A percentile compares a stretch with the other conserved stretches of the same genome.
Evolutionary conservation across 2,329 filamentous ascomycete genomes (phyloP).

Genomic region (Colletotrichum sojae): DNA sequence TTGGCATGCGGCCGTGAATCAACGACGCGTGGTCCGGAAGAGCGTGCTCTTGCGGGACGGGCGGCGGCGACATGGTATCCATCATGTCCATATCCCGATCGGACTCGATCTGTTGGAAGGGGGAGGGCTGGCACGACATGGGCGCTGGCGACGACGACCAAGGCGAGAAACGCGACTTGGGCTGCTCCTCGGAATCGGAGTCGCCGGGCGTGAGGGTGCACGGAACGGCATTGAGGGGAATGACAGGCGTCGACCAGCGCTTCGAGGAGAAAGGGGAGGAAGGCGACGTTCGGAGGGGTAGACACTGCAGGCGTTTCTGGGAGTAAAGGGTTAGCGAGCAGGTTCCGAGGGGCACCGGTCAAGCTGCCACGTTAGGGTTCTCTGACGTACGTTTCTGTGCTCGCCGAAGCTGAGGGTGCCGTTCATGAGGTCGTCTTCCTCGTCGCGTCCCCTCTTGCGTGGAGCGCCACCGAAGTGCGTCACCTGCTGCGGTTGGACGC

Average conservation of each 20-base stretch:
- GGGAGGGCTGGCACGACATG: slow-evolving; percentile 45
- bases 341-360: background rate
- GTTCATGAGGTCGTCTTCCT: slow-evolving; percentile 58
- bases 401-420: slow-evolving; percentile 61
- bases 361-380: too few relatives aligned
- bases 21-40: slow-evolving; percentile 24
- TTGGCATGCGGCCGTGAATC: slow-evolving; percentile 66
- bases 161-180: slow-evolving; percentile 50
- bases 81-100: slow-evolving; percentile 65
- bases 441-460: slow-evolving; percentile 49
- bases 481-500: slow-evolving; percentile 12
- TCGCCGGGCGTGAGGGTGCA: slow-evolving; percentile 56
- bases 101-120: slow-evolving; percentile 31
- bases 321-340: slow-evolving; percentile 8
- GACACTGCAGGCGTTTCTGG: slow-evolving; percentile 69
- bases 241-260: slow-evolving; percentile 36
- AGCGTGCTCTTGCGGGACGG: slow-evolving; percentile 49
- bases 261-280: slow-evolving; percentile 52
- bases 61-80: slow-evolving; percentile 49
- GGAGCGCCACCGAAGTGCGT: slow-evolving; percentile 16
- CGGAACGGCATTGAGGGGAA: slow-evolving; percentile 37
- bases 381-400: slow-evolving; percentile 62
- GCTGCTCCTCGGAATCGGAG: slow-evolving; percentile 56
- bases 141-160: slow-evolving; percentile 48
- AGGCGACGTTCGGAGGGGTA: slow-evolving; percentile 65